A percentile compares a stretch with the other conserved stretches of the same genome.
phyloP scores from a whole-genome alignment of 768 basidiomycete species.

The Phylloporus arenicola region DNA sequence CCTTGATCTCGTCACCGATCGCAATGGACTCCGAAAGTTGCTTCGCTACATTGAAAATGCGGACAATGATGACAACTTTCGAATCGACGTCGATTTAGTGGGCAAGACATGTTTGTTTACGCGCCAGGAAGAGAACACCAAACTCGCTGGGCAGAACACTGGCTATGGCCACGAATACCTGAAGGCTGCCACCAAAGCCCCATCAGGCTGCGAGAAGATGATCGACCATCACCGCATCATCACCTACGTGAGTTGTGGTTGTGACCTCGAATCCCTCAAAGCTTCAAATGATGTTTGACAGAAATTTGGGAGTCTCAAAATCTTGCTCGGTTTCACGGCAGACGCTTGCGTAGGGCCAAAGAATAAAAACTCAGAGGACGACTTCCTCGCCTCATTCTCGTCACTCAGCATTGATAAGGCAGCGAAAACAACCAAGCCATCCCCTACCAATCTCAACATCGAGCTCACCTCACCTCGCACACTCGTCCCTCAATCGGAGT shows the following conservation, averaged over 20 bases:
- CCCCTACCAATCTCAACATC: slow-evolving; percentile 13
- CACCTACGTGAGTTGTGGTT: slow-evolving; percentile 45
- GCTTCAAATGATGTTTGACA: slow-evolving; percentile 18
- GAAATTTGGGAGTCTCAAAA: slow-evolving; percentile 53
- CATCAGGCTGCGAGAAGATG: slow-evolving; percentile 43
- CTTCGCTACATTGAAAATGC: slow-evolving; percentile 42
- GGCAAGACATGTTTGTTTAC: slow-evolving; percentile 59
- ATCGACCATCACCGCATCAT: slow-evolving; percentile 61
- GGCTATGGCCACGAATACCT: slow-evolving; percentile 62
- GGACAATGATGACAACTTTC: slow-evolving; percentile 39
- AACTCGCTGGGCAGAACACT: slow-evolving; percentile 23
- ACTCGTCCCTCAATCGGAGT: slow-evolving; percentile 31
- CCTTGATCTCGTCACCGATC: slow-evolving; percentile 51
- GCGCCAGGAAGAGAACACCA: slow-evolving; percentile 42
- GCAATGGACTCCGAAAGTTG: slow-evolving; percentile 62
- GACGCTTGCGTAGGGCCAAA: slow-evolving; percentile 34
- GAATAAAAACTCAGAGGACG: slow-evolving; percentile 14
- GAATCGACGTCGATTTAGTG: slow-evolving; percentile 64
- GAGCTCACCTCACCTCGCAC: slow-evolving; percentile 21
- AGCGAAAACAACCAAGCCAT: background rate
- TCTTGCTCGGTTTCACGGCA: slow-evolving; percentile 55
- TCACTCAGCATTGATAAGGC: slow-evolving; percentile 15
- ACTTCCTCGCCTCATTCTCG: slow-evolving; percentile 24
- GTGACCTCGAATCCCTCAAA: background rate
- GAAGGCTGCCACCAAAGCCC: slow-evolving; percentile 44